Evolutionary conservation across 805 yeast genomes (phyloP).

Genomic region (Nakazawaea holstii): DNA sequence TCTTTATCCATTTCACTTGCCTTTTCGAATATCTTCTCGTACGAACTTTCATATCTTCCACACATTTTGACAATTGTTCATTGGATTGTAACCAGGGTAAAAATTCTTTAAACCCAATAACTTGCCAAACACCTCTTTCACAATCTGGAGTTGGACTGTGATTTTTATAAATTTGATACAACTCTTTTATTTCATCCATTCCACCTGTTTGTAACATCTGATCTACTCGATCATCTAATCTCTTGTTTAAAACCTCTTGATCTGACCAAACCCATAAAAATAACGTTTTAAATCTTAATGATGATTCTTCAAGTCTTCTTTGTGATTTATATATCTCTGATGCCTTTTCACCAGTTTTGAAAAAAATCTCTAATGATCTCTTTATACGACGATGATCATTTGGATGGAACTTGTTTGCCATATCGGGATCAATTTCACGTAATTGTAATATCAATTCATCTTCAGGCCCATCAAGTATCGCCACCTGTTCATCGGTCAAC

Average conservation of each 20-base stretch:
- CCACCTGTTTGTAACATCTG: conserved; percentile 74
- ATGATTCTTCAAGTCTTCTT: conserved; percentile 32
- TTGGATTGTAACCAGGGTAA: conserved; percentile 40
- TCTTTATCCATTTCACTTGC: conserved; percentile 89
- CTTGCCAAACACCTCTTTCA: conserved; percentile 87
- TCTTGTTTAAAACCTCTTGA: conserved; percentile 43
- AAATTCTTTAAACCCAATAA: conserved; percentile 89
- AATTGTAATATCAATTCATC: conserved; percentile 45
- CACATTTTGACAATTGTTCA: conserved; percentile 35
- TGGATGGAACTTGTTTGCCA: conserved; percentile 85
- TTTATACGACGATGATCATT: conserved; percentile 75
- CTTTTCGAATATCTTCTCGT: conserved; percentile 84
- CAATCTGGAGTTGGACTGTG: conserved; percentile 38
- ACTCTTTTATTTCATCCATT: conserved; percentile 55
- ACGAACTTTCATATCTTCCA: conserved; percentile 72
- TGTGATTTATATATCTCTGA: conserved; percentile 70
- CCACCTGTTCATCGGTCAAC: conserved; percentile 24
- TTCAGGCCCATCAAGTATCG: conserved; percentile 51
- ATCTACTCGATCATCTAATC: conserved; percentile 81
- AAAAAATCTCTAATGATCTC: conserved; percentile 78
- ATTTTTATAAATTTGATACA: conserved; percentile 41
- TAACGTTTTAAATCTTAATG: conserved; percentile 55
- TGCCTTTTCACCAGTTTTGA: conserved; percentile 58
- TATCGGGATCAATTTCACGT: conserved; percentile 55
- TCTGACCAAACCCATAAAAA: conserved; percentile 82